Base-by-base conservation (phyloP, 169 alveolate genomes). In the Plasmodium falciparum region DNA sequence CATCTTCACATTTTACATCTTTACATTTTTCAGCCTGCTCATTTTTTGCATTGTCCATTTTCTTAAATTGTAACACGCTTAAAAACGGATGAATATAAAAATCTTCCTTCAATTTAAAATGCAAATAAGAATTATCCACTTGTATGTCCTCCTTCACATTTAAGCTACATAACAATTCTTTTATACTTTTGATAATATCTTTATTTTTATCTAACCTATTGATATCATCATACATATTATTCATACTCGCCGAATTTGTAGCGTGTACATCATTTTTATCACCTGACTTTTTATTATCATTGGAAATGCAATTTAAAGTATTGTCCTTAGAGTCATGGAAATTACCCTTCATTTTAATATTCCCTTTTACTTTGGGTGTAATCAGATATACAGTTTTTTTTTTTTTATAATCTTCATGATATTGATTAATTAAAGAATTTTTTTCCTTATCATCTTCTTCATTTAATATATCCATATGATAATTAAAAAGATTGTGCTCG, bases 1-100 rank as follows among this genome's bases (percentile, higher is more conserved):
- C 33, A 22, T 71, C 24, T 7, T 59, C 24, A 52, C 11, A 13
- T 52, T 13, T 17, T 52, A 13, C 61, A 52, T 54, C 7, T n/a
- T 61, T 59, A 9, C 22, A 39, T 47, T 39, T 8, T 2, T 5
- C 3, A 17, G 39, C 26, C 17, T 29, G 12, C 52, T 7, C 52
- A 12, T 17, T 26, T 45, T 47, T 5, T 39, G 0, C 56, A 47
- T 13, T 43, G 0, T 52, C 45, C 15, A 73, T 52, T 13, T 59
- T 73, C 13, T 24, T 17, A 52, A 76, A 76, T 24, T 65, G 20
- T 17, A 76, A 49, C 4, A 29, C 24, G 33, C 26, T 76, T 45
- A 76, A 63, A 63, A 76, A 76, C 7, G 89, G 89, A 65, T 76
- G 50, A 15, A 76, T 58, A 54, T 52, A 58, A 49, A 52, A 76